phyloP scores from a whole-genome alignment of 1,284 basidiomycete species.

The Cutaneotrichosporon curvatum region DNA sequence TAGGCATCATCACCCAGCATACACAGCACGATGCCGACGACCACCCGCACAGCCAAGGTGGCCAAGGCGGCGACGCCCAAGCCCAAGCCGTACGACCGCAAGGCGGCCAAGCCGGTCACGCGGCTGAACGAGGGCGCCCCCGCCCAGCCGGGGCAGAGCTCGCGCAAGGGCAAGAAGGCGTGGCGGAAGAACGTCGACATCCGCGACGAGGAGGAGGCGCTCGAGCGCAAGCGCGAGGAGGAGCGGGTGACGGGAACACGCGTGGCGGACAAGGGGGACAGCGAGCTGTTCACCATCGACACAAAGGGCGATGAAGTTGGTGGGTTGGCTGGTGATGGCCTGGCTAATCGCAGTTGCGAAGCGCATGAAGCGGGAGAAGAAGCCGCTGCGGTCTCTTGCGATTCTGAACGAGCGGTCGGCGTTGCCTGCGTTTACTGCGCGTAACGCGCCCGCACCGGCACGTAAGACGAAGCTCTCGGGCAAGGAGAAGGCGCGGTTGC shows the following conservation, averaged over 20 bases:
- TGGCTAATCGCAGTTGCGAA: not conserved
- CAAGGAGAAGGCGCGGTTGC: constrained; percentile 66
- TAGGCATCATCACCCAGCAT: not conserved
- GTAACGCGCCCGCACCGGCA: constrained; percentile 37
- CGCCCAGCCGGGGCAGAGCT: constrained; percentile 62
- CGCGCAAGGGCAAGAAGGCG: constrained; percentile 79
- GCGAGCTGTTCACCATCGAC: constrained; percentile 72
- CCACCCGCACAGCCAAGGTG: not conserved
- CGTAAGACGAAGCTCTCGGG: constrained; percentile 46
- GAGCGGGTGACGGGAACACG: constrained; percentile 65
- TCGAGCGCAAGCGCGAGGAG: constrained; percentile 68
- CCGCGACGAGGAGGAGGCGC: constrained; percentile 61
- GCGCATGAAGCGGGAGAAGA: constrained; percentile 33
- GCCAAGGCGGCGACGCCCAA: not conserved
- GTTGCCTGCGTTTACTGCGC: constrained; percentile 69
- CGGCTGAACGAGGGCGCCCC: constrained; percentile 51
- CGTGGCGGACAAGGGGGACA: constrained; percentile 47
- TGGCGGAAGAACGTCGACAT: constrained; percentile 91
- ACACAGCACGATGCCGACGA: constrained; percentile 9
- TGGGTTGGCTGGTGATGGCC: constrained; percentile 43
- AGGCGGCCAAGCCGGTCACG: constrained; percentile 11
- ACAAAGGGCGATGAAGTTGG: constrained; percentile 68
- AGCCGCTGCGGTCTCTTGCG: constrained; percentile 66
- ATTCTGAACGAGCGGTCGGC: constrained; percentile 77
- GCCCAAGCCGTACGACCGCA: constrained; percentile 19